phyloP scores from a whole-genome alignment of 2,329 filamentous ascomycete species.

The Hymenoscyphus fructigenus region DNA sequence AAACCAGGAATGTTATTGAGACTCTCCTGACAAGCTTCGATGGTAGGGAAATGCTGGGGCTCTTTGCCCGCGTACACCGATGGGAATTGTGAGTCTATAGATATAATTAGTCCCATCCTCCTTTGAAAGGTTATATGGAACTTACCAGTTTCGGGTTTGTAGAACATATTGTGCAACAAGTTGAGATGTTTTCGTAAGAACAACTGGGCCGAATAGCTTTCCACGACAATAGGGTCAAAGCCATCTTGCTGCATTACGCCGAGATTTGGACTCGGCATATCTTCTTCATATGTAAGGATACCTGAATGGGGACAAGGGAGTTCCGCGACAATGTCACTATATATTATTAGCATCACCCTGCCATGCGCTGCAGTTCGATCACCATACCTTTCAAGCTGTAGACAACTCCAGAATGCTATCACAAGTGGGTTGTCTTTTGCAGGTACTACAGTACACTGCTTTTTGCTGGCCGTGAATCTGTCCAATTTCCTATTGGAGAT shows the following conservation, averaged over 20 bases:
- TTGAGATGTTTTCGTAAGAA: constrained; percentile 66
- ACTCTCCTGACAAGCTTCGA: constrained; percentile 47
- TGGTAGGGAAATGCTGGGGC: constrained; percentile 43
- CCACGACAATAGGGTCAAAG: constrained; percentile 49
- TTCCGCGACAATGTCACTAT: constrained; percentile 87
- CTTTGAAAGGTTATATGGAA: constrained; percentile 21
- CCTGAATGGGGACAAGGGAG: constrained; percentile 63
- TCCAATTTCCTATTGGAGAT: constrained; percentile 35
- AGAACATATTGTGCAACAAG: constrained; percentile 51
- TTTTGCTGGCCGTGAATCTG: constrained; percentile 42
- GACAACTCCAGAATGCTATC: constrained; percentile 87
- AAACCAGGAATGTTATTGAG: constrained; percentile 45
- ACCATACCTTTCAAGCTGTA: constrained; percentile 81
- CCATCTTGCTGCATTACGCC: constrained; percentile 44
- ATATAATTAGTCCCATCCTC: constrained; percentile 23
- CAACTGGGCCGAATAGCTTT: constrained; percentile 63
- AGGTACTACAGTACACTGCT: constrained; percentile 14
- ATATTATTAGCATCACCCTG: constrained; percentile 19
- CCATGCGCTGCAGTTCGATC: not conserved
- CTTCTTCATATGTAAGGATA: constrained; percentile 59
- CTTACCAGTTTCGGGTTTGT: constrained; percentile 33
- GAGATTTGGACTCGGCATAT: constrained; percentile 65
- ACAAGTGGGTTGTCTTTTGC: constrained; percentile 61
- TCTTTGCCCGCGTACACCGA: constrained; percentile 21
- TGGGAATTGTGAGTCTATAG: constrained; percentile 26